Percentiles rank a stretch among this genome's conserved stretches.
phyloP scores from a whole-genome alignment of 441 rosid genomes.

The Metrosideros polymorpha region DNA sequence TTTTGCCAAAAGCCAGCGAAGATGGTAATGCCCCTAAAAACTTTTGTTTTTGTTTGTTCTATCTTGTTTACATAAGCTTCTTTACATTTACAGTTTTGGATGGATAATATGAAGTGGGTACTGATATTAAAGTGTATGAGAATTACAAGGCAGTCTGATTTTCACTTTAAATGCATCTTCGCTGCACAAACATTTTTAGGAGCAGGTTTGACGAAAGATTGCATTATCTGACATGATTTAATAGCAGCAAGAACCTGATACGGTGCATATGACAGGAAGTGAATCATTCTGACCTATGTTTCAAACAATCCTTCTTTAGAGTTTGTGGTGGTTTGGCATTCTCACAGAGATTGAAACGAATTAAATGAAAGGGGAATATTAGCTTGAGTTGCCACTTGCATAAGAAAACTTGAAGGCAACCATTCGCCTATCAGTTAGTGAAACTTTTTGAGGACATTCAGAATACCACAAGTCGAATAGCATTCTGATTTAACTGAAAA shows the following conservation, averaged over 20 bases:
- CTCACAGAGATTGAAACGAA: neutral
- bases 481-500: neutral
- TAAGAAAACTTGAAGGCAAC: neutral
- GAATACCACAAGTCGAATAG: neutral
- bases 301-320: neutral
- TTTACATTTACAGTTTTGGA: neutral
- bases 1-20: constrained; percentile 48
- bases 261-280: neutral
- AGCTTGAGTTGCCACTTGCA: neutral
- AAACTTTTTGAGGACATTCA: neutral
- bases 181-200: neutral
- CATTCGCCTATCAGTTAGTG: neutral
- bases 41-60: neutral
- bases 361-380: neutral
- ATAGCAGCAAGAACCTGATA: neutral
- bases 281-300: neutral
- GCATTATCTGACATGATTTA: neutral
- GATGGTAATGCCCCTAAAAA: constrained; percentile 26
- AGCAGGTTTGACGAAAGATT: neutral
- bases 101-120: neutral
- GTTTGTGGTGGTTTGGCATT: neutral
- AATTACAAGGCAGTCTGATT: neutral
- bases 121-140: neutral
- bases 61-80: neutral
- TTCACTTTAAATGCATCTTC: neutral